Conservation (phyloP, 306 rosid species). For the Sindora glabra region DNA sequence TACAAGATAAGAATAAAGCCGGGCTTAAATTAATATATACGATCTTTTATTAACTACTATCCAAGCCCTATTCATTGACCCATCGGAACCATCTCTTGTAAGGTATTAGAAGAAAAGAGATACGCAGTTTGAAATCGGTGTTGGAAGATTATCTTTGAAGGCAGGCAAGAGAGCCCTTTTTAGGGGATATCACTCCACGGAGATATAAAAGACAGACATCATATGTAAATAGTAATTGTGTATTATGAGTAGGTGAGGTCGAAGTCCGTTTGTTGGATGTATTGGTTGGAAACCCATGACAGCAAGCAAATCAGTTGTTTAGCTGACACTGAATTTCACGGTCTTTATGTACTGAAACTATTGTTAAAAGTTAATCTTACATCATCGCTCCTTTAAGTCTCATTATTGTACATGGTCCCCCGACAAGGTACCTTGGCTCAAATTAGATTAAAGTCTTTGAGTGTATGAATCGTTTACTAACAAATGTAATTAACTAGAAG, state of each 20-base stretch:
- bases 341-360: conserved; percentile 17
- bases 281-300: conserved; percentile 49
- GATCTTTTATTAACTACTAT: neutral
- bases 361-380: conserved; percentile 24
- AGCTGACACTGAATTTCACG: conserved; percentile 41
- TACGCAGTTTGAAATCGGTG: conserved; percentile 6
- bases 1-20: neutral
- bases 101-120: conserved; percentile 13
- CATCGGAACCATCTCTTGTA: neutral
- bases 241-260: conserved; percentile 2
- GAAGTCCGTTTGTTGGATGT: conserved; percentile 30
- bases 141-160: conserved; percentile 24
- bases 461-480: conserved; percentile 36
- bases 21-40: neutral
- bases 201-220: neutral
- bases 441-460: conserved; percentile 14
- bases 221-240: neutral
- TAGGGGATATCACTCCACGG: conserved; percentile 13
- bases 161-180: conserved; percentile 2
- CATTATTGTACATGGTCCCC: conserved; percentile 19
- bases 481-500: conserved; percentile 13
- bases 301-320: conserved; percentile 59
- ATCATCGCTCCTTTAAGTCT: conserved; percentile 26
- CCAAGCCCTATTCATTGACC: neutral
- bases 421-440: conserved; percentile 32